Conservation (phyloP, 768 basidiomycete species). For the Artomyces pyxidatus region DNA sequence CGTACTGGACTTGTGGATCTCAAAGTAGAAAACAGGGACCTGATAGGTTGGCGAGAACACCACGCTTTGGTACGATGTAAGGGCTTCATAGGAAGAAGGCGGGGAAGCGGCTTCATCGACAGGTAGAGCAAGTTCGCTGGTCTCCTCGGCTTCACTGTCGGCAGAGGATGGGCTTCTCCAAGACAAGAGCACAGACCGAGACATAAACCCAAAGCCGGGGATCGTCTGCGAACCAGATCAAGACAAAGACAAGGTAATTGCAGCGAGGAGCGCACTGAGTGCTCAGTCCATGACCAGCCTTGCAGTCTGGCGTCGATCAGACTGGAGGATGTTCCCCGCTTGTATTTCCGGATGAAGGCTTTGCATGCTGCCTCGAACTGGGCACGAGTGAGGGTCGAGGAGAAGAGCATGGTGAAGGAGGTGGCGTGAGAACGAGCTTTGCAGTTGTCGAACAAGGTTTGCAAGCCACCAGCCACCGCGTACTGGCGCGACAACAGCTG, state of each 20-base stretch:
- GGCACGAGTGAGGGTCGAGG: slow-evolving; percentile 43
- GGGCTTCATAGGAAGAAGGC: slow-evolving; percentile 5
- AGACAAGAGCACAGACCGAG: slow-evolving; percentile 18
- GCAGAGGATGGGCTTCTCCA: not conserved
- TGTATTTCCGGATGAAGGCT: slow-evolving; percentile 33
- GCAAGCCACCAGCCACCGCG: slow-evolving; percentile 42
- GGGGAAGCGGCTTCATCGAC: slow-evolving; percentile 23
- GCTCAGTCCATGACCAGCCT: slow-evolving; percentile 59
- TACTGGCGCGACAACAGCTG: slow-evolving; percentile 8
- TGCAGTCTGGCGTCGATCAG: slow-evolving; percentile 10
- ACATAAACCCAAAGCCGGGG: slow-evolving; percentile 24
- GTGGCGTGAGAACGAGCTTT: slow-evolving; percentile 24
- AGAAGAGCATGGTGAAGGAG: slow-evolving; percentile 11
- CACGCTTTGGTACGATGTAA: slow-evolving; percentile 56
- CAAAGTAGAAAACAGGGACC: slow-evolving; percentile 82
- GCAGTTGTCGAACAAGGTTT: slow-evolving; percentile 52
- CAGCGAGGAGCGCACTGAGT: slow-evolving; percentile 35
- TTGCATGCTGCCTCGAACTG: slow-evolving; percentile 57
- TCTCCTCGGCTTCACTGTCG: slow-evolving; percentile 12
- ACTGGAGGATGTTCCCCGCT: not conserved
- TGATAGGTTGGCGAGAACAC: slow-evolving; percentile 73
- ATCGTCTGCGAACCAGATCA: slow-evolving; percentile 17
- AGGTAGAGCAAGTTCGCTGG: slow-evolving; percentile 27
- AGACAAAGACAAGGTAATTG: slow-evolving; percentile 1
- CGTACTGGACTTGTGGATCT: slow-evolving; percentile 60